These are phyloP conservation scores for Pythium diclinum DNA, from an alignment of 352 stramenopile genomes.

Conservation along the genomic window DNA sequence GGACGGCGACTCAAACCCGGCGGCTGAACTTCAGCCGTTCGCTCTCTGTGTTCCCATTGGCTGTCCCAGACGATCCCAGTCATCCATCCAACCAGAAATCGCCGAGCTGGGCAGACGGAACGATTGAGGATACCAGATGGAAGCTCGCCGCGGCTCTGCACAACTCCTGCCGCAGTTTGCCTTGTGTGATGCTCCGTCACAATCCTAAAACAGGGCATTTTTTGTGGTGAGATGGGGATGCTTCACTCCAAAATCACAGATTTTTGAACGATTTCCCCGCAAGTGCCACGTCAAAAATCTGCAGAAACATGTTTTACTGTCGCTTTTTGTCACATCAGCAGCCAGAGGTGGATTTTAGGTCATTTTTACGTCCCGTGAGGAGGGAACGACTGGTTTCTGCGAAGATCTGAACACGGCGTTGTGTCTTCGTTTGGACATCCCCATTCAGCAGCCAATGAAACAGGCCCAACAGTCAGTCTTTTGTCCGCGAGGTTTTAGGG, in stretches of 20 bases:
- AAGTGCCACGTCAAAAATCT: neutral
- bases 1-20: neutral
- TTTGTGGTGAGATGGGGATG: neutral
- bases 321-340: neutral
- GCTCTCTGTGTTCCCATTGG: constrained; percentile 1
- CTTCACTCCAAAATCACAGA: constrained; percentile 1
- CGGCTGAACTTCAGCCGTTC: neutral
- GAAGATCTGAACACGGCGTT: neutral
- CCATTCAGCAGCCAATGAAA: neutral
- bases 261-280: neutral
- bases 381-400: neutral
- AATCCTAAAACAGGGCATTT: neutral
- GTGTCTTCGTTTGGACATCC: neutral
- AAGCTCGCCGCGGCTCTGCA: neutral
- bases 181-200: neutral
- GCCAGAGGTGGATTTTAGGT: neutral
- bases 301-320: neutral
- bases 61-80: neutral
- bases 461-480: neutral
- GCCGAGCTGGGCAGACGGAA: neutral
- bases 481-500: neutral
- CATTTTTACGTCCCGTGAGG: neutral
- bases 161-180: neutral
- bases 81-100: neutral
- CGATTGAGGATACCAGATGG: neutral